A percentile compares a stretch with the other conserved stretches of the same genome.
Evolutionary conservation across 495 filamentous ascomycete genomes (phyloP).

Genomic region (Penicillium lividum): DNA sequence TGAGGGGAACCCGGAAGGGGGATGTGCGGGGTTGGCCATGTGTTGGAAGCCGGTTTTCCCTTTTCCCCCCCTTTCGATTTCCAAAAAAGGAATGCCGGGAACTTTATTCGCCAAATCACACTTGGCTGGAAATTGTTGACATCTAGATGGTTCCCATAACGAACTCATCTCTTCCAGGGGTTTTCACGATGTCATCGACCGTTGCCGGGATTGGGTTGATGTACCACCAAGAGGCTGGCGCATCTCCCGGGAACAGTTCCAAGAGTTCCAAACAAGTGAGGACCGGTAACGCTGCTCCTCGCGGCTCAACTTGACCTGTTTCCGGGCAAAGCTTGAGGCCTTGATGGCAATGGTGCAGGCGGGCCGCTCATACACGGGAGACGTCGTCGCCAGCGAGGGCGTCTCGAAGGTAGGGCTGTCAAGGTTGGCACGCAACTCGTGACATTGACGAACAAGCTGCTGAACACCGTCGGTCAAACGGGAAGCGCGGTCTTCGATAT

Average conservation of each 20-base stretch:
- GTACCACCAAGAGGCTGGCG: constrained; percentile 24
- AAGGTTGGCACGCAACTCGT: constrained; percentile 42
- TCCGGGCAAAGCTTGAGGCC: constrained; percentile 33
- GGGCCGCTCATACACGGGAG: constrained; percentile 21
- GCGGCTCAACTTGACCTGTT: constrained; percentile 34
- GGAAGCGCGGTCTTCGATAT: constrained; percentile 54
- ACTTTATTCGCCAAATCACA: neutral
- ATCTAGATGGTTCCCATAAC: neutral
- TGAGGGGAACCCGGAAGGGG: neutral
- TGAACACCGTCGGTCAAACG: constrained; percentile 53
- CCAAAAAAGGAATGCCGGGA: neutral
- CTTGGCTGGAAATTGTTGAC: neutral
- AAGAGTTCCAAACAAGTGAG: constrained; percentile 25
- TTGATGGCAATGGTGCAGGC: constrained; percentile 32
- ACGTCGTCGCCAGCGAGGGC: constrained; percentile 23
- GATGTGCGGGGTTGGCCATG: neutral
- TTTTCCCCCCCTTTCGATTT: neutral
- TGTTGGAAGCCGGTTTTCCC: neutral
- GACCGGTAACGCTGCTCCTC: constrained; percentile 37
- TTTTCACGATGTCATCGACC: constrained; percentile 31
- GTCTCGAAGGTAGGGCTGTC: constrained; percentile 28
- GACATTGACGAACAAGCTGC: constrained; percentile 55
- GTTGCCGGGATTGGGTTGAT: constrained; percentile 26
- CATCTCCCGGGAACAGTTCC: constrained; percentile 29
- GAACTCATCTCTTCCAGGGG: neutral